Evolutionary conservation across 768 basidiomycete species (phyloP), one percentile per base, ranked within the genome.

Genomic region (Podaxis sp.): DNA sequence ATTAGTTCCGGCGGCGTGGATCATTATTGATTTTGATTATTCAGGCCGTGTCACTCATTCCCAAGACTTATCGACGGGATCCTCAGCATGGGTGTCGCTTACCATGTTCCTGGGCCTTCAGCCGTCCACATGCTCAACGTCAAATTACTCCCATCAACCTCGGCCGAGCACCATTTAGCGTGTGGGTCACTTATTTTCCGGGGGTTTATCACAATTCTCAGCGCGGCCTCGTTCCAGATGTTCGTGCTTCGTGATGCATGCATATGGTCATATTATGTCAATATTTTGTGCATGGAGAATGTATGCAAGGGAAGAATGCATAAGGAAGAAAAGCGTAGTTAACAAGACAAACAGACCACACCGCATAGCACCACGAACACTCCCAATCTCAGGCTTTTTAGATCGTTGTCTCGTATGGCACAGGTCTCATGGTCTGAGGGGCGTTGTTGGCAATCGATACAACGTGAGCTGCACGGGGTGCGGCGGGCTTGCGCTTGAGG

Each of bases 401-500:
- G 79, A 97, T 96, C 70, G 89, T 95, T 68, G 95, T 97, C 88
- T 96, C 96, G 86, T 98, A 99, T 68, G 86, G 87, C 70, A 95
- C 83, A 68, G 96, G 95, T 67, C 84, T 85, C 77, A 99, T 93
- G 63, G 97, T 99, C 80, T 96, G 90, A 56, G 97, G 93, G 52
- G 84, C 79, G 79, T 98, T 98, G 67, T 84, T 82, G 65, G 74
- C 73, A 65, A 82, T 77, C 60, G 89, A 88, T 76, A 99, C 89
- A 70, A 82, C 86, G 76, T 78, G 86, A 30, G 93, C 83, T 69
- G 86, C 87, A 66, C 96, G 87, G 65, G 97, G 97, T 56, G 85
- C 87, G 53, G 78, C 86, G 59, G 92, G 96, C 68, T 90, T 81
- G 68, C 97, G 93, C 82, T 90, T 95, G 73, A 98, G 81, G 75